Evolutionary conservation across 345 rosid species (phyloP).

Genomic region (Mangifera indica): DNA sequence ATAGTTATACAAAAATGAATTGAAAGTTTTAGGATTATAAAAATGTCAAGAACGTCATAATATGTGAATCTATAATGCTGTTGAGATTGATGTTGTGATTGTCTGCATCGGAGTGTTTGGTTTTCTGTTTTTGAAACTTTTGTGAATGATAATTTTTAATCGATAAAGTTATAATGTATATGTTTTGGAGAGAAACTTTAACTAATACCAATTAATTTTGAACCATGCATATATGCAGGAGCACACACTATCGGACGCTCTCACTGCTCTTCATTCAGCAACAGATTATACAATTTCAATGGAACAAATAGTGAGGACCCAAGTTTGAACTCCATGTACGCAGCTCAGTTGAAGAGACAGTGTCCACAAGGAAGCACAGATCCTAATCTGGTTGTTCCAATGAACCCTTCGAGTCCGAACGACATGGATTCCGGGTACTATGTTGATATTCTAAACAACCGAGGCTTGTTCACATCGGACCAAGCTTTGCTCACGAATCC

Average conservation of each 20-base stretch:
- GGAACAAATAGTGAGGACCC: slow-evolving; percentile 43
- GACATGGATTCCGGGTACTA: slow-evolving; percentile 42
- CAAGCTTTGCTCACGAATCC: slow-evolving; percentile 40
- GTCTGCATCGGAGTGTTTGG: too few species aligned
- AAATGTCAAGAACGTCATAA: too few species aligned
- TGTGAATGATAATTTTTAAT: too few species aligned
- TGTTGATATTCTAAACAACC: slow-evolving; percentile 32
- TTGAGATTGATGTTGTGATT: too few species aligned
- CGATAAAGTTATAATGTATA: too few species aligned
- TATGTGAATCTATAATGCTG: too few species aligned
- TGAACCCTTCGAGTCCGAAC: slow-evolving; percentile 40
- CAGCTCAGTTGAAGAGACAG: slow-evolving; percentile 38
- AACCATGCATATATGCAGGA: slow-evolving; percentile 17
- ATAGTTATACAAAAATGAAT: too few species aligned
- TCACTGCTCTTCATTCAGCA: slow-evolving; percentile 47
- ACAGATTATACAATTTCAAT: slow-evolving; percentile 46
- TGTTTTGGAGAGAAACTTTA: too few species aligned
- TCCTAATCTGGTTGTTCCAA: slow-evolving; percentile 33
- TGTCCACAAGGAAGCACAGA: slow-evolving; percentile 34
- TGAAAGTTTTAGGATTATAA: too few species aligned
- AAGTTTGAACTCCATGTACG: slow-evolving; percentile 42
- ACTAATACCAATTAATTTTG: too few species aligned
- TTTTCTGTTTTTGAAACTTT: too few species aligned
- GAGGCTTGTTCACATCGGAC: slow-evolving; percentile 59
- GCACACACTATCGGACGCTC: slow-evolving; percentile 64